Conservation (phyloP, 345 rosid species). For the Eutrema japonicum region DNA sequence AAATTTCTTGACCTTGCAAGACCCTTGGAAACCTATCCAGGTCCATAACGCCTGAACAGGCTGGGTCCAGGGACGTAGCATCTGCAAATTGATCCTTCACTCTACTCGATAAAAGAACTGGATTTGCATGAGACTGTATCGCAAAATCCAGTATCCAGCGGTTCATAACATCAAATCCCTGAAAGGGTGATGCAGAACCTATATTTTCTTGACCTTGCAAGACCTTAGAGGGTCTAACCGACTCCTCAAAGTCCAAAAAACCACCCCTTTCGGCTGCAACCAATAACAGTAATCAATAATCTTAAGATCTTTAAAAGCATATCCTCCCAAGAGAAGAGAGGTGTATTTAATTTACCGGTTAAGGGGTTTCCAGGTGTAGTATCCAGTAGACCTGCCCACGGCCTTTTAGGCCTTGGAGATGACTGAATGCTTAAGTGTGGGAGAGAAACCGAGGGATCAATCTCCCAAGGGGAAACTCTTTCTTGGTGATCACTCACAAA, state of each 20-base stretch:
- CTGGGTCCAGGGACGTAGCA: conserved; percentile 43
- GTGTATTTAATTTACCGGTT: conserved; percentile 47
- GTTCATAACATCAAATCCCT: conserved; percentile 63
- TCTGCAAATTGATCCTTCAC: conserved; percentile 48
- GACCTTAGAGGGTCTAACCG: conserved; percentile 94
- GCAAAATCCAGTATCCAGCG: conserved; percentile 60
- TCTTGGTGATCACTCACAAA: conserved; percentile 59
- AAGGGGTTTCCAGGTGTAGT: conserved; percentile 56
- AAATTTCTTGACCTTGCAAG: conserved; percentile 99
- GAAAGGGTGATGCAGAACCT: conserved; percentile 70
- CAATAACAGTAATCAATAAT: conserved; percentile 27
- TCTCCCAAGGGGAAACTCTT: conserved; percentile 92
- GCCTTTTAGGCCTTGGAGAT: conserved; percentile 81
- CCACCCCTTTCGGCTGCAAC: conserved; percentile 56
- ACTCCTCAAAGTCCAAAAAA: conserved; percentile 85
- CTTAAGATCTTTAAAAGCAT: conserved; percentile 13
- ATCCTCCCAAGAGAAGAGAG: conserved; percentile 8
- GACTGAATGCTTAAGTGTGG: conserved; percentile 75
- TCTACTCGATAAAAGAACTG: conserved; percentile 52
- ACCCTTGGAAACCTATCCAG: conserved; percentile 73
- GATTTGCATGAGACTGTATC: conserved; percentile 59
- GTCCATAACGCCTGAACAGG: conserved; percentile 64
- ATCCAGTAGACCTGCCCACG: conserved; percentile 62
- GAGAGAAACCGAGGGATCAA: conserved; percentile 75
- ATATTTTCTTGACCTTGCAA: conserved; percentile 99